These are phyloP conservation scores for Pelargonium nanum DNA, from an alignment of 345 rosid genomes.

Conservation along the genomic window DNA sequence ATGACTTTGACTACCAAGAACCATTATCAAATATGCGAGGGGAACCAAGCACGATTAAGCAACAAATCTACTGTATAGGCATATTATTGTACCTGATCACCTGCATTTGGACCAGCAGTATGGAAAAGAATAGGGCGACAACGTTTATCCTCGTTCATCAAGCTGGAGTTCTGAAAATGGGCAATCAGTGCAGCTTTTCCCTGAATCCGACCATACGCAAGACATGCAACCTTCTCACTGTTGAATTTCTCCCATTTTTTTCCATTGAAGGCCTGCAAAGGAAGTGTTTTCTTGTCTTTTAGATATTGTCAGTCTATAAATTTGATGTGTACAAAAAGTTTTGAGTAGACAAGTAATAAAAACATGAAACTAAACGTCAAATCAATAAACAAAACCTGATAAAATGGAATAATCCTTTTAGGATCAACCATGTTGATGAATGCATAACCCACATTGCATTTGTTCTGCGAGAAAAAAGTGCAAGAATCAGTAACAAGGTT, in stretches of 20 bases:
- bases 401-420: constrained; percentile 40
- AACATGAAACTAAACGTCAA: constrained; percentile 8
- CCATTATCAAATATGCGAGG: too few relatives aligned
- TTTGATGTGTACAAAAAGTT: neutral
- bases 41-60: neutral
- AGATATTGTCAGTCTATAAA: constrained; percentile 2
- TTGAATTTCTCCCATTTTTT: constrained; percentile 83
- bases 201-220: constrained; percentile 72
- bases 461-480: constrained; percentile 30
- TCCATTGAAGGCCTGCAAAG: constrained; percentile 53
- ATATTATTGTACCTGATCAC: constrained; percentile 44
- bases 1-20: constrained; percentile 31
- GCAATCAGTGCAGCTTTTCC: constrained; percentile 63
- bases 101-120: constrained; percentile 62
- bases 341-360: too few relatives aligned
- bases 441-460: constrained; percentile 67
- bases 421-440: constrained; percentile 65
- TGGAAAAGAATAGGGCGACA: constrained; percentile 68
- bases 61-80: neutral
- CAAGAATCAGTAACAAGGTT: constrained; percentile 3
- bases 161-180: constrained; percentile 73
- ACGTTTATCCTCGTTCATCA: constrained; percentile 71
- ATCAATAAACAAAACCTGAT: constrained; percentile 30
- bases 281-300: neutral
- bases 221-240: constrained; percentile 64